Evolutionary conservation across 2,329 filamentous ascomycete species (phyloP), one percentile per base, ranked within the genome.

Genomic region (Pseudogymnoascus sp.): DNA sequence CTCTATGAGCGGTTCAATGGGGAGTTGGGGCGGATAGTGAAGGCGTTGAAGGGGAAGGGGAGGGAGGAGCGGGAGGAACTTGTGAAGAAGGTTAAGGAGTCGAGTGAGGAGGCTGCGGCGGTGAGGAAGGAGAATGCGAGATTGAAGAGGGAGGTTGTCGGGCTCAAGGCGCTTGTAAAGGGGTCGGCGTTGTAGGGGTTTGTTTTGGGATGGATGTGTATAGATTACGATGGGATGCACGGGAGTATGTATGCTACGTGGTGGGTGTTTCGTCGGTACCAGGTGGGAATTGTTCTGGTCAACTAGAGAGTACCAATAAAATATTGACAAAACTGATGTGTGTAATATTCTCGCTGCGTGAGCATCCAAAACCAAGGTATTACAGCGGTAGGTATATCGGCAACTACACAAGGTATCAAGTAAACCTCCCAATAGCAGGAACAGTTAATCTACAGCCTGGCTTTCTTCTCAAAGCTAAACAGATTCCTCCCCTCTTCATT

Each of bases 1-100:
- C 78, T 97, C 60, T 96, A 96, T 72, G 88, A 92, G 65, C 86
- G 86, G 62, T 96, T 96, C 77, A 96, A 96, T 68, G 82, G 84
- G n/a, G 92, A 96, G 74, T 76, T 97, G 55, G 87, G 83, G 66
- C 90, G 88, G 75, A 89, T 96, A 62, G 79, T 91, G 41, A 87
- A 84, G 71, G 89, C 86, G 38, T 79, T 94, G 55, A 84, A 83
- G 71, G 82, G 82, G 62, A 86, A 86, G 65, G 82, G 83, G 3
- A 86, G 88, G 56, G 87, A 90, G 39, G 90, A 89, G 9, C 88
- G 89, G 67, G 88, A 91, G 67, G 89, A 92, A 67, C 74, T 96
- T 62, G 80, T 91, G 68, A 75, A 75, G 34, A 83, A 84, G 69
- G 71, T 96, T 62, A 86, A 82, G 65, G 88, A 90, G 64, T 80